A percentile compares a stretch with the other conserved stretches of the same genome.
These are phyloP conservation scores for Penicillium canariense DNA, from an alignment of 495 filamentous ascomycete species.

Conservation along the genomic window DNA sequence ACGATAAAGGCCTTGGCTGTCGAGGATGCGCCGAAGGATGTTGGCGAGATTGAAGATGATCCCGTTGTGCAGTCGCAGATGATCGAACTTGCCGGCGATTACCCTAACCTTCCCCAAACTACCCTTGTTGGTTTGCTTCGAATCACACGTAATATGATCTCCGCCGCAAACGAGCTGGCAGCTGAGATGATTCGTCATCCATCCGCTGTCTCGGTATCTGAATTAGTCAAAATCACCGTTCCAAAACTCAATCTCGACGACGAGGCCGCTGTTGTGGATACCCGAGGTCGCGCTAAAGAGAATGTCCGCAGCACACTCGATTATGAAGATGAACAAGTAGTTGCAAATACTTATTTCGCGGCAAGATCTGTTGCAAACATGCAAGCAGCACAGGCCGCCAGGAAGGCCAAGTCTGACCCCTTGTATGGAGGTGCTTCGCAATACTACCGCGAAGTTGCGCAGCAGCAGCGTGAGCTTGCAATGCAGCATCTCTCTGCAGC, in stretches of 20 bases:
- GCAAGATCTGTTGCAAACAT: slow-evolving; percentile 49
- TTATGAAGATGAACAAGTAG: slow-evolving; percentile 26
- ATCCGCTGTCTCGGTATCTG: slow-evolving; percentile 33
- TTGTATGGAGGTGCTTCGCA: slow-evolving; percentile 66
- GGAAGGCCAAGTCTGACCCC: slow-evolving; percentile 60
- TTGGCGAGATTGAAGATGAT: slow-evolving; percentile 40
- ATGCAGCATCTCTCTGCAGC: slow-evolving; percentile 45
- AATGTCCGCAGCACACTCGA: slow-evolving; percentile 14
- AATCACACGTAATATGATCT: slow-evolving; percentile 54
- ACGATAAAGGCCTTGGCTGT: slow-evolving; percentile 56
- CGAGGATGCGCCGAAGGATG: slow-evolving; percentile 24
- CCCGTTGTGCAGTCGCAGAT: slow-evolving; percentile 46
- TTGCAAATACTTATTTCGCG: slow-evolving; percentile 37
- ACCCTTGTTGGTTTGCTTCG: slow-evolving; percentile 51
- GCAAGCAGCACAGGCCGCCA: slow-evolving; percentile 61
- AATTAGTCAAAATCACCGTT: slow-evolving; percentile 40
- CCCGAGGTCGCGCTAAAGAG: slow-evolving; percentile 2
- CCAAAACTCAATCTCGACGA: slow-evolving; percentile 32
- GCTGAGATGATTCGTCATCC: slow-evolving; percentile 40
- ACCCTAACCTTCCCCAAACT: slow-evolving; percentile 44
- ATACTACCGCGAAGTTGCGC: slow-evolving; percentile 60
- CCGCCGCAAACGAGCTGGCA: slow-evolving; percentile 59
- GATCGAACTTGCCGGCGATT: slow-evolving; percentile 53
- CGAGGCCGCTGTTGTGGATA: slow-evolving; percentile 19
- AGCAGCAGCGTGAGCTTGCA: slow-evolving; percentile 48